Evolutionary conservation across 2,329 filamentous ascomycete genomes (phyloP), one percentile per base, ranked within the genome.

Genomic region (Talaromyces marneffei): DNA sequence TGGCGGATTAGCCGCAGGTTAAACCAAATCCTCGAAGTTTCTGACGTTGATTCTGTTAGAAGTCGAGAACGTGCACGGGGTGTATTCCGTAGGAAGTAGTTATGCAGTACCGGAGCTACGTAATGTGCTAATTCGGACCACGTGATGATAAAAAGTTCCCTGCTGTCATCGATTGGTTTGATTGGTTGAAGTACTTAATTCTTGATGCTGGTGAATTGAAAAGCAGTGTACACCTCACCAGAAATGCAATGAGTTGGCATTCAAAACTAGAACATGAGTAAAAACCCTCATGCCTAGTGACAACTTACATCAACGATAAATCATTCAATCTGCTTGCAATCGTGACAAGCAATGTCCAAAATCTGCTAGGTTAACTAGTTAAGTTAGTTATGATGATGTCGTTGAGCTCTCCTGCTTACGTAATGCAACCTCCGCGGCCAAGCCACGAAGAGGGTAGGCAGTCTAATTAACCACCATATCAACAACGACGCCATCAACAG

Each of bases 361-460:
- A 4, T 31, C 23, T 29, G 5, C 29, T 12, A n/a, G n/a, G n/a
- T n/a, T n/a, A n/a, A n/a, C n/a, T n/a, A n/a, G n/a, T n/a, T n/a
- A n/a, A n/a, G n/a, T n/a, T n/a, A n/a, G n/a, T n/a, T n/a, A 35
- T 56, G 25, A 20, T 3, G n/a, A 55, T 29, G 53, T 25, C 53
- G 14, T 10, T n/a, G 42, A 46, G 27, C 55, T 44, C 55, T 44
- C 9, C 31, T 50, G 56, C 25, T 58, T 58, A 58, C 23, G 42
- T 58, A 58, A 58, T 4, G 31, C 31, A 23, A 25, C 23, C 25
- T 50, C 42, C 29, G 37, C 16, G 35, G 56, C 48, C 29, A 46
- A 57, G 54, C 40, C 56, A 58, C 56, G 18, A 25, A 33, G 55
- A 56, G 53, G 35, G 53, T 20, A 29, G 37, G 37, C 40, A 27